phyloP scores from a whole-genome alignment of 352 stramenopile genomes.

The Phytophthora hibernalis region DNA sequence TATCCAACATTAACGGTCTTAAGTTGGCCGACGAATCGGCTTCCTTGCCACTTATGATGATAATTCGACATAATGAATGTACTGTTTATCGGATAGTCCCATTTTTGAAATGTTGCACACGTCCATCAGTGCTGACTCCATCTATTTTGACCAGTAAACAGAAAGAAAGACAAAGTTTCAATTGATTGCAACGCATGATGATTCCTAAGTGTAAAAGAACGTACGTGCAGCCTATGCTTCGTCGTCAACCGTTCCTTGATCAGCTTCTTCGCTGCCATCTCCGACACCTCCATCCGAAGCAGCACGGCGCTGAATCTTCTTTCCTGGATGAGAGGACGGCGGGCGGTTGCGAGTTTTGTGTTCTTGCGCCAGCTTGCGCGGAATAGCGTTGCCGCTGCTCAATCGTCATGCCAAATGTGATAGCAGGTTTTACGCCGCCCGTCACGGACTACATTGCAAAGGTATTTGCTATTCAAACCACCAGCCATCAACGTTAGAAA shows the following conservation, averaged over 20 bases:
- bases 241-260: not conserved
- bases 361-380: not conserved
- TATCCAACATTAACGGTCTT: not conserved
- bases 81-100: too few species aligned
- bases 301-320: not conserved
- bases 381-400: constrained; percentile 2
- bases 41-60: too few species aligned
- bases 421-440: not conserved
- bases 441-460: constrained; percentile 4
- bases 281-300: not conserved
- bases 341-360: not conserved
- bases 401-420: constrained; percentile 8
- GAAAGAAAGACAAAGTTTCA: too few species aligned
- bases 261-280: not conserved
- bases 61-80: too few species aligned
- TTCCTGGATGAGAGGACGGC: not conserved
- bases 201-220: too few species aligned
- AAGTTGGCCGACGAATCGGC: too few species aligned
- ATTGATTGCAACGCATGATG: not conserved
- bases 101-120: too few species aligned
- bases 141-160: too few species aligned
- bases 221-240: not conserved
- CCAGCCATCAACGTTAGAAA: not conserved
- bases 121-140: too few species aligned
- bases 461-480: constrained; percentile 7